phyloP scores from a whole-genome alignment of 495 filamentous ascomycete genomes.

The Tetracladium setigerum region DNA sequence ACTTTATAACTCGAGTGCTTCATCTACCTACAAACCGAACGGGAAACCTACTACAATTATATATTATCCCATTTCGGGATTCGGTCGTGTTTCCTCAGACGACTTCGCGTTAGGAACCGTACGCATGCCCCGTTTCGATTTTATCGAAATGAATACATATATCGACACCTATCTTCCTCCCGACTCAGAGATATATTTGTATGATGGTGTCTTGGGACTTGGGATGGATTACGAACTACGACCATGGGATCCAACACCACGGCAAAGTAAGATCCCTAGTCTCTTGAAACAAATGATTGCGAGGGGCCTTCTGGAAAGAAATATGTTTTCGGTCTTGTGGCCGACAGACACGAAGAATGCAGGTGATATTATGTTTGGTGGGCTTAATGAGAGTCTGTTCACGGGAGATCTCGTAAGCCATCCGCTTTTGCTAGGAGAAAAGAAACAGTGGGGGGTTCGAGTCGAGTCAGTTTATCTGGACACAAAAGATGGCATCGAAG shows the following conservation, averaged over 20 bases:
- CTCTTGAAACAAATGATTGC: neutral
- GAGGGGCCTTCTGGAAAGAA: neutral
- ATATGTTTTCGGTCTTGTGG: neutral
- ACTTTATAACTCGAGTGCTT: constrained; percentile 2
- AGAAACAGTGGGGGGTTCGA: neutral
- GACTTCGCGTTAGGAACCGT: neutral
- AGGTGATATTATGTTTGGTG: neutral
- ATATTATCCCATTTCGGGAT: neutral
- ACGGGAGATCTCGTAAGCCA: neutral
- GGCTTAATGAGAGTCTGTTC: neutral
- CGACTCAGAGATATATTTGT: neutral
- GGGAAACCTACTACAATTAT: neutral
- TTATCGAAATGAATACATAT: neutral
- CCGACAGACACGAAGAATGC: neutral
- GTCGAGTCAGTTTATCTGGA: neutral
- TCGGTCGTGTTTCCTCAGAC: neutral
- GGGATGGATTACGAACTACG: neutral
- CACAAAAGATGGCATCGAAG: neutral
- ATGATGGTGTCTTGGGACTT: no score
- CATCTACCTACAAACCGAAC: neutral
- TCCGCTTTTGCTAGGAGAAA: no score
- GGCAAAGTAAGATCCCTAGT: neutral
- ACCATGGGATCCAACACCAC: neutral
- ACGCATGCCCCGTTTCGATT: neutral
- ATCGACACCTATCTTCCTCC: no score